A percentile compares a stretch with the other conserved stretches of the same genome.
Evolutionary conservation across 176 grass and related monocot species (phyloP).

Genomic region (Luzula sylvatica): DNA sequence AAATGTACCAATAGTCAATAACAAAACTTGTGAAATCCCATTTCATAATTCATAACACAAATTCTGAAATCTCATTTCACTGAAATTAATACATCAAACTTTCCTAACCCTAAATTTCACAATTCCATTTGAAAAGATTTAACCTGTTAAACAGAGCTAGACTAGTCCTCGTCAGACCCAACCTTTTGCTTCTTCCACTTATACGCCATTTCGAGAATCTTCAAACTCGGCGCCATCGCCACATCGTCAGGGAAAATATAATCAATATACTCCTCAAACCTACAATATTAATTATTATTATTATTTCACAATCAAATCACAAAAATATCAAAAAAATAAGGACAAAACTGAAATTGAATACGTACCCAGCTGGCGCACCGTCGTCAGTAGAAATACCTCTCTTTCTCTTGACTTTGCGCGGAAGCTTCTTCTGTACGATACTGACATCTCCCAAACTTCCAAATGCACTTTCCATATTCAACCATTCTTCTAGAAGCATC

Average conservation of each 20-base stretch:
- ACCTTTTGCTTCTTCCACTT: slow-evolving; percentile 82
- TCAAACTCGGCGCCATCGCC: slow-evolving; percentile 55
- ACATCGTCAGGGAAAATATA: slow-evolving; percentile 93
- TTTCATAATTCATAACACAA: too few relatives aligned
- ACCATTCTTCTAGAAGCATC: slow-evolving; percentile 93
- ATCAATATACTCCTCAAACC: slow-evolving; percentile 85
- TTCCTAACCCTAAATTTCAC: too few relatives aligned
- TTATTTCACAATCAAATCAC: too few relatives aligned
- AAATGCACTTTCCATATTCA: slow-evolving; percentile 71
- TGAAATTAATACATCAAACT: too few relatives aligned
- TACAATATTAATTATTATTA: too few relatives aligned
- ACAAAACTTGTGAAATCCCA: too few relatives aligned
- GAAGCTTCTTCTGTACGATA: slow-evolving; percentile 76
- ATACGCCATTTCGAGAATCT: slow-evolving; percentile 80
- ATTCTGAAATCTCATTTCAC: too few relatives aligned
- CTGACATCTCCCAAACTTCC: slow-evolving; percentile 55
- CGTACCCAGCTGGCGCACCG: slow-evolving; percentile 64
- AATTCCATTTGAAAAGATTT: too few relatives aligned
- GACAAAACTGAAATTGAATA: background rate
- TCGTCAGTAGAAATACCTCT: slow-evolving; percentile 61
- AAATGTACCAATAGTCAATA: too few relatives aligned
- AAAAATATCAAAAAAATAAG: too few relatives aligned
- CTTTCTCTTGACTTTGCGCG: slow-evolving; percentile 89
- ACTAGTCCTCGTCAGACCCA: slow-evolving; percentile 41
- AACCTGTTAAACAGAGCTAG: too few relatives aligned